Base-by-base conservation (phyloP, 371 early-diverging fungal species). In the Rhizopus stolonifer region DNA sequence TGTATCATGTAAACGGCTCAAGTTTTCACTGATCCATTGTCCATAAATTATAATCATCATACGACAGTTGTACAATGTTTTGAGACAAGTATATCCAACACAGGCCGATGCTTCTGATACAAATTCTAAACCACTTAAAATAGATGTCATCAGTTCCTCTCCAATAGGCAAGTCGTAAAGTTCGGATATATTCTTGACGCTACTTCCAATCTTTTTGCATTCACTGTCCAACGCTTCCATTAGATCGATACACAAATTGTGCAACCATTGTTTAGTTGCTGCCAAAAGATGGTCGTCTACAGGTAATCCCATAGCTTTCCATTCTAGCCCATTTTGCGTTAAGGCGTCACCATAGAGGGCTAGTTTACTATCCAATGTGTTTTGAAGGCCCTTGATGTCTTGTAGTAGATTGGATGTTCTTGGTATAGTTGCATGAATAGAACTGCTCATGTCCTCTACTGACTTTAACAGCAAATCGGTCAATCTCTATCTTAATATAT, bases 301-400 rank as follows among this genome's bases (percentile, higher is more conserved):
- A 1, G 77, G 77, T 40, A 77, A 25, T 2, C 74, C 77, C 69
- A 77, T 69, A 1, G 74, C 66, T 52, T 71, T 73, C 77, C 77
- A 77, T 52, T 66, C 69, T 11, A 77, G 34, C 2, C 77, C 77
- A 46, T 73, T 69, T 17, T 77, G 77, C n/a, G 54, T 46, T 4
- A 77, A 29, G 9, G 61, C 58, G 33, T 77, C 72, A 4, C 74
- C 70, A 48, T 73, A 77, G 2, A 73, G 22, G 8, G 52, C 23
- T 9, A 53, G 51, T 43, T 71, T 70, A 4, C 26, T 54, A 22
- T 73, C 74, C 0, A 77, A 45, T 24, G 67, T 21, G 14, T 33
- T 44, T 34, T 77, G 74, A 21, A 73, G 36, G 15, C 59, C 40
- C 32, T 59, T 64, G n/a, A 70, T 70, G 23, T 77, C 74, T 14